Evolutionary conservation across 2,329 filamentous ascomycete genomes (phyloP).

Genomic region (Tolypocladium tropicale): DNA sequence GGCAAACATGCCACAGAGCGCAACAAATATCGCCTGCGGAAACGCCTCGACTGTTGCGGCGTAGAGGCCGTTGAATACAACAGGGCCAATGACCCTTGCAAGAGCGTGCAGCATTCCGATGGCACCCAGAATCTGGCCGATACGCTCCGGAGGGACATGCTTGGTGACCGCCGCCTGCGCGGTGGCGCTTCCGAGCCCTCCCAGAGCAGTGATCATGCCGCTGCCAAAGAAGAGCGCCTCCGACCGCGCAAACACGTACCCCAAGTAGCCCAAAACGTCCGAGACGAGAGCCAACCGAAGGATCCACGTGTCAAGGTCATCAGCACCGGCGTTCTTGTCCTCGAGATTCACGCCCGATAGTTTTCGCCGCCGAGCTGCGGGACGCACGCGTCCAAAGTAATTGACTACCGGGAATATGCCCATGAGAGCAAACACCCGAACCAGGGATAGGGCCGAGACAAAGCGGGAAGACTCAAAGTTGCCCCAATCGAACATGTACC

Average conservation of each 20-base stretch:
- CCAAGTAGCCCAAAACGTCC: conserved; percentile 65
- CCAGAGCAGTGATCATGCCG: conserved; percentile 64
- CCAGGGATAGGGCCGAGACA: conserved; percentile 67
- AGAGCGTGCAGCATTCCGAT: conserved; percentile 78
- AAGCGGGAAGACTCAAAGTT: conserved; percentile 72
- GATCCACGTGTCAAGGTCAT: conserved; percentile 65
- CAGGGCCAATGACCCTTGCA: conserved; percentile 66
- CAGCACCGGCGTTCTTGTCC: conserved; percentile 57
- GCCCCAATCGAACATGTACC: conserved; percentile 72
- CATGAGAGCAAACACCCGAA: conserved; percentile 67
- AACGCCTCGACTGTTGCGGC: conserved; percentile 67
- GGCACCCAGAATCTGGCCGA: conserved; percentile 82
- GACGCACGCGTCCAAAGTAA: conserved; percentile 55
- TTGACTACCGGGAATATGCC: conserved; percentile 67
- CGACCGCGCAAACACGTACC: conserved; percentile 58
- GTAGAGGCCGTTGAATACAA: conserved; percentile 80
- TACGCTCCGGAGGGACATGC: conserved; percentile 72
- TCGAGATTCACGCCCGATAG: conserved; percentile 21
- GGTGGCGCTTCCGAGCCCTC: conserved; percentile 77
- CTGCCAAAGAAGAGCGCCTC: conserved; percentile 58
- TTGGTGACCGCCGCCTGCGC: conserved; percentile 80
- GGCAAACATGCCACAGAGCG: conserved; percentile 57
- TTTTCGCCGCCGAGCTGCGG: conserved; percentile 31
- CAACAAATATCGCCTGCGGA: conserved; percentile 75
- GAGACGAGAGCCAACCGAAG: conserved; percentile 67